Evolutionary conservation across 306 rosid genomes (phyloP).

Genomic region (Biancaea sappan): DNA sequence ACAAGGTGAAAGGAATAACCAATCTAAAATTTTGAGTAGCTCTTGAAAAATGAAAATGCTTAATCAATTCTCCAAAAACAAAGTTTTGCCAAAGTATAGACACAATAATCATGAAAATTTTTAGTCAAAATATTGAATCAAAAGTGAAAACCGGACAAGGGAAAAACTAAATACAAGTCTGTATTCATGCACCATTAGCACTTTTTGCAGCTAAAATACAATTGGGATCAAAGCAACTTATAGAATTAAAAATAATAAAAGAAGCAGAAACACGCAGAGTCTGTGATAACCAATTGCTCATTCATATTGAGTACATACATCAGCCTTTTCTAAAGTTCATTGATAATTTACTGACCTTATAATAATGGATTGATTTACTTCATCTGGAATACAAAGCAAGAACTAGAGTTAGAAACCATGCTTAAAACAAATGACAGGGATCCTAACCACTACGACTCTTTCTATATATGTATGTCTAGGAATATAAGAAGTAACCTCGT

Average conservation of each 20-base stretch:
- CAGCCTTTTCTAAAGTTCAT: not conserved
- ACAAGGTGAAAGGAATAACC: too few relatives aligned
- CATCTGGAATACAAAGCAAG: conserved; percentile 65
- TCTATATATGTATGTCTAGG: conserved; percentile 15
- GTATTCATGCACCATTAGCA: conserved; percentile 4
- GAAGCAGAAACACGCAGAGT: conserved; percentile 5
- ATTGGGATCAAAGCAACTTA: conserved; percentile 15
- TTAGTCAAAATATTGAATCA: not conserved
- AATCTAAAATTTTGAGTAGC: too few relatives aligned
- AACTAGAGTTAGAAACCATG: conserved; percentile 33
- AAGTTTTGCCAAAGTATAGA: not conserved
- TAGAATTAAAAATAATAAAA: not conserved
- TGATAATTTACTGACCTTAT: conserved; percentile 71
- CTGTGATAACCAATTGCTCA: conserved; percentile 4
- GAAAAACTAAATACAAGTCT: too few relatives aligned
- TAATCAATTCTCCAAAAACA: too few relatives aligned
- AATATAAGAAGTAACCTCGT: conserved; percentile 57
- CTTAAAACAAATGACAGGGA: conserved; percentile 29
- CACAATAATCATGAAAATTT: not conserved
- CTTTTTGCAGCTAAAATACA: conserved; percentile 1
- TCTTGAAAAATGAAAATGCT: too few relatives aligned
- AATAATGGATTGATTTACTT: conserved; percentile 94
- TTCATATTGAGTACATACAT: not conserved
- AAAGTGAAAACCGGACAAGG: not conserved
- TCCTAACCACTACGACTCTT: conserved; percentile 26